These are phyloP conservation scores for Diaporthe longicolla DNA, from an alignment of 2,329 filamentous ascomycete species.

Conservation along the genomic window DNA sequence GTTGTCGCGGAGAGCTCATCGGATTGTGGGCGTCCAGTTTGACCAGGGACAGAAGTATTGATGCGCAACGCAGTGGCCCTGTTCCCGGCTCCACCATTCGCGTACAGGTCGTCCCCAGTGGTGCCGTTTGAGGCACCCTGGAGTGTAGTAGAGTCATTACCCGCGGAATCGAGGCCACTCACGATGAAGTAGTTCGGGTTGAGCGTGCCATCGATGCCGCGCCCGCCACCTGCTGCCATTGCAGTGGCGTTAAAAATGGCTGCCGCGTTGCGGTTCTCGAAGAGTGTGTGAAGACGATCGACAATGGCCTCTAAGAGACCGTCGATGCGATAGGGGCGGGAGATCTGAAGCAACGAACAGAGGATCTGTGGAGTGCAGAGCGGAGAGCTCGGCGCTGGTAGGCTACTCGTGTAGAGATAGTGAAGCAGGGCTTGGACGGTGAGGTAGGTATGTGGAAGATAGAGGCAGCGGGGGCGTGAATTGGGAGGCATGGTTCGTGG, in stretches of 20 bases:
- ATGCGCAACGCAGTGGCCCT: slow-evolving; percentile 61
- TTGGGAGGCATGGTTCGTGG: slow-evolving; percentile 70
- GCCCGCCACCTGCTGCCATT: slow-evolving; percentile 95
- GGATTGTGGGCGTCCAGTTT: slow-evolving; percentile 56
- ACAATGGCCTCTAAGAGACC: slow-evolving; percentile 93
- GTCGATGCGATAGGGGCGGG: slow-evolving; percentile 92
- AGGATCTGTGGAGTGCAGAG: slow-evolving; percentile 95
- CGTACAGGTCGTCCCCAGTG: slow-evolving; percentile 52
- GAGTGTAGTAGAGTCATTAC: slow-evolving; percentile 1
- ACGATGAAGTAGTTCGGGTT: slow-evolving; percentile 75
- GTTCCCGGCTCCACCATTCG: slow-evolving; percentile 49
- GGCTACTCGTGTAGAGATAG: slow-evolving; percentile 92
- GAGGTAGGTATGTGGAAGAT: slow-evolving; percentile 91
- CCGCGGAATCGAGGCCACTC: slow-evolving; percentile 56
- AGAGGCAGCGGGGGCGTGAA: slow-evolving; percentile 86
- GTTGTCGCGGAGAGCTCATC: slow-evolving; percentile 65
- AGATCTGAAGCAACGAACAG: slow-evolving; percentile 93
- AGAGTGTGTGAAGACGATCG: slow-evolving; percentile 87
- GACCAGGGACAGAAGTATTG: slow-evolving; percentile 59
- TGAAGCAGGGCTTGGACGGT: slow-evolving; percentile 92
- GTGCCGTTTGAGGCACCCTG: slow-evolving; percentile 50
- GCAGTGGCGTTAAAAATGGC: slow-evolving; percentile 98
- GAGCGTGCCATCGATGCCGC: slow-evolving; percentile 79
- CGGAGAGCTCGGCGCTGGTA: slow-evolving; percentile 81
- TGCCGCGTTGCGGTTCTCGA: slow-evolving; percentile 94